A percentile compares a stretch with the other conserved stretches of the same genome.
Conservation (phyloP, 1,284 basidiomycete genomes). For the Kwoniella shivajii region DNA sequence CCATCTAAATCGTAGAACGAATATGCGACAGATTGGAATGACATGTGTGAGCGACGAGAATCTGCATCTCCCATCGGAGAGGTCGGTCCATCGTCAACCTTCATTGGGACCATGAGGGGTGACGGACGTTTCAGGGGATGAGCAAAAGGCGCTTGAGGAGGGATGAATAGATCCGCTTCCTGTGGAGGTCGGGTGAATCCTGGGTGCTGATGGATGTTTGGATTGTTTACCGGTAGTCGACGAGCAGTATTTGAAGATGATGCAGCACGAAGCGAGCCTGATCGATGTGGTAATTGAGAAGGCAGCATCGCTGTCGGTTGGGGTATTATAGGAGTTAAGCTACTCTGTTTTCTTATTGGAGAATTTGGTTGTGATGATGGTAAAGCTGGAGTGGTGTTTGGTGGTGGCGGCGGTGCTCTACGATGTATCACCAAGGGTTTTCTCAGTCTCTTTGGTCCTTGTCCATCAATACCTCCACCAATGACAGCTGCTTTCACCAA, state of each 20-base stretch:
- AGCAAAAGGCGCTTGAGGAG: constrained; percentile 1
- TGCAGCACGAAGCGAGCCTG: constrained; percentile 3
- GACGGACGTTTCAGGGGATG: background rate
- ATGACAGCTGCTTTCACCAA: constrained; percentile 22
- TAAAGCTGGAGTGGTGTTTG: constrained; percentile 10
- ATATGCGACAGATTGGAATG: constrained; percentile 39
- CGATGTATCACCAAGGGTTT: constrained; percentile 41
- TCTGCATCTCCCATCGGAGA: background rate
- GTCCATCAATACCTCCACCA: background rate
- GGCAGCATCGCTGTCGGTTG: constrained; percentile 1
- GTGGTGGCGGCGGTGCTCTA: constrained; percentile 29
- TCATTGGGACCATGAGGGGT: constrained; percentile 32
- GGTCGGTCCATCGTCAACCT: constrained; percentile 13
- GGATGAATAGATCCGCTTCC: background rate
- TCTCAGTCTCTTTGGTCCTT: constrained; percentile 28
- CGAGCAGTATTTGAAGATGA: background rate
- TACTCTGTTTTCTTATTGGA: background rate
- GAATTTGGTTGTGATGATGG: constrained; percentile 9
- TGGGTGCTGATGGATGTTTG: background rate
- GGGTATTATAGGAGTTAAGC: background rate
- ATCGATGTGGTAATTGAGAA: constrained; percentile 3
- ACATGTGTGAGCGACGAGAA: constrained; percentile 29
- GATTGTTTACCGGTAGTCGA: background rate
- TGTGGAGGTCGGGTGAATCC: no score
- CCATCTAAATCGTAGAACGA: constrained; percentile 45